Conservation (phyloP, 257 asterid species). For the Scutellaria baicalensis region DNA sequence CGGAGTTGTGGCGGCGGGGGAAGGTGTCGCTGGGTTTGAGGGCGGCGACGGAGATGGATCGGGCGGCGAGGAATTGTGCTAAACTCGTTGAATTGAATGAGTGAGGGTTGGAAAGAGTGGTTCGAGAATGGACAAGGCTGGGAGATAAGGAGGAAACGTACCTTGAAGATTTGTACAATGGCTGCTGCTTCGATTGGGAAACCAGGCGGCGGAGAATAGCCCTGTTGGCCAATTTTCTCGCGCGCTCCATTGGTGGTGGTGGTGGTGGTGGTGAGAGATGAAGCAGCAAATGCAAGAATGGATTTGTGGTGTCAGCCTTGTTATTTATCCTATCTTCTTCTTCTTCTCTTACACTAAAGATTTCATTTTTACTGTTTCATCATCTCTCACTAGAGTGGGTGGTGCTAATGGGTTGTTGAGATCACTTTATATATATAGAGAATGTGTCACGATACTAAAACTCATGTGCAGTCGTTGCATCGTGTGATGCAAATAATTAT, state of each 20-base stretch:
- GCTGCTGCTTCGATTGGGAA: slow-evolving; percentile 54
- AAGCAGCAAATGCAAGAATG: slow-evolving; percentile 10
- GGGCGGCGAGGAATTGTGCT: slow-evolving; percentile 19
- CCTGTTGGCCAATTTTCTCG: slow-evolving; percentile 72
- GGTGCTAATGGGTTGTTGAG: slow-evolving; percentile 50
- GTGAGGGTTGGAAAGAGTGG: not conserved
- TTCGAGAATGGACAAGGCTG: slow-evolving; percentile 33
- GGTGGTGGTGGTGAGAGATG: not conserved
- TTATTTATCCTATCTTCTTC: too few species aligned
- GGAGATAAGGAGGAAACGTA: slow-evolving; percentile 71
- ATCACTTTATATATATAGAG: too few species aligned
- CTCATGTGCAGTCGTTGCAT: too few species aligned
- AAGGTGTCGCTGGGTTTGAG: slow-evolving; percentile 85
- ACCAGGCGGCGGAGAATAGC: slow-evolving; percentile 70
- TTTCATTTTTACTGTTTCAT: slow-evolving; percentile 15
- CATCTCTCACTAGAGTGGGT: slow-evolving; percentile 30
- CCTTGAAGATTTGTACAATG: slow-evolving; percentile 55
- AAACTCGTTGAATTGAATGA: slow-evolving; percentile 10
- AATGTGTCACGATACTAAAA: too few species aligned
- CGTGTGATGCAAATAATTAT: too few species aligned
- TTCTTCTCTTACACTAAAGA: not conserved
- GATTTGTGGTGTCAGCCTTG: not conserved
- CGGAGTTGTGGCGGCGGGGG: slow-evolving; percentile 95
- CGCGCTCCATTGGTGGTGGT: slow-evolving; percentile 60
- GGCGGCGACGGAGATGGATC: slow-evolving; percentile 74